Evolutionary conservation across 352 stramenopile genomes (phyloP).

Genomic region (Pythium insidiosum): DNA sequence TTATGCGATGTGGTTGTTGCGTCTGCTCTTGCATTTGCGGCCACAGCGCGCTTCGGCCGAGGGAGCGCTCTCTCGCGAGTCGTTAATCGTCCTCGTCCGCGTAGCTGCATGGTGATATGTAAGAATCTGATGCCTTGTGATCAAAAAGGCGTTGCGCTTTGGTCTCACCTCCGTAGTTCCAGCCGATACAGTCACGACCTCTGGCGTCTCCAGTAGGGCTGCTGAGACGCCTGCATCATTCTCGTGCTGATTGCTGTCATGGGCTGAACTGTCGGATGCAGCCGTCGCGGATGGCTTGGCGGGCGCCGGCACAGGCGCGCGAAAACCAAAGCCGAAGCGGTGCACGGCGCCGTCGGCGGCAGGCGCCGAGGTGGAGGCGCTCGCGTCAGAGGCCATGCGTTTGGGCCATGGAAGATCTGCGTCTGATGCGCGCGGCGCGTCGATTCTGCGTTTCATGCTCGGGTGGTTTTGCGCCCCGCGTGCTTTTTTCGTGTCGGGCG

Average conservation of each 20-base stretch:
- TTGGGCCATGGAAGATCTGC: conserved; percentile 8
- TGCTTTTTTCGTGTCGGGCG: no score
- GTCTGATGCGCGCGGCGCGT: background rate
- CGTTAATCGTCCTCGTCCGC: conserved; percentile 11
- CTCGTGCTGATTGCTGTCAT: conserved; percentile 18
- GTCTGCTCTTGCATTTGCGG: no score
- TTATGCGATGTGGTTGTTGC: no score
- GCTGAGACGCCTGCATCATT: background rate
- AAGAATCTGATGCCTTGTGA: background rate
- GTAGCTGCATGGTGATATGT: background rate
- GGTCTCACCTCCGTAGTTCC: conserved; percentile 8
- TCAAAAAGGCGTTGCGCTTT: no score
- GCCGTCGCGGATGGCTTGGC: no score
- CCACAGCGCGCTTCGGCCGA: no score
- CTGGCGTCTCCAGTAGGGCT: background rate
- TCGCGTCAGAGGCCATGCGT: conserved; percentile 11
- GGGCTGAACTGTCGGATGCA: conserved; percentile 5
- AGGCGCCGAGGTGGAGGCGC: background rate
- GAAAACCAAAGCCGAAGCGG: conserved; percentile 33
- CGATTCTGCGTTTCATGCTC: background rate
- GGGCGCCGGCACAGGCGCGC: conserved; percentile 3
- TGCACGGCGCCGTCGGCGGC: conserved; percentile 1
- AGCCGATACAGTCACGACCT: conserved; percentile 2
- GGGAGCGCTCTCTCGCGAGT: conserved; percentile 9
- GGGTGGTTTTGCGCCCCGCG: no score